Evolutionary conservation across 1,139 yeast species (phyloP).

Genomic region (Suzukiozyma palmioleophila): DNA sequence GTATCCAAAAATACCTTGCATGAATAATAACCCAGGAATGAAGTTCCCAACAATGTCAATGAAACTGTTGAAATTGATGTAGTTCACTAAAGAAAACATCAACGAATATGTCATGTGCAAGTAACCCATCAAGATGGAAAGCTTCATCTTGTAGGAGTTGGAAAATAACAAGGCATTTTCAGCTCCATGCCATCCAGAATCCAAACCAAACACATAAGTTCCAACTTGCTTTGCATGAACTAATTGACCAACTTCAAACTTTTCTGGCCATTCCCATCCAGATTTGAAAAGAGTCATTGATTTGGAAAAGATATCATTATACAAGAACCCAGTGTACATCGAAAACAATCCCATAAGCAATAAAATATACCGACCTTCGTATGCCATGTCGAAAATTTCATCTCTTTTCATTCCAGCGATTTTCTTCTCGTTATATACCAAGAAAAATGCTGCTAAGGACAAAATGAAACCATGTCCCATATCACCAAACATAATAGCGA

Average conservation of each 20-base stretch:
- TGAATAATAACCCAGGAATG: constrained; percentile 71
- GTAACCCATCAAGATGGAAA: constrained; percentile 77
- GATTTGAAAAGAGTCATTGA: constrained; percentile 69
- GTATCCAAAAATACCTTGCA: constrained; percentile 83
- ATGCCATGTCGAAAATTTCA: constrained; percentile 82
- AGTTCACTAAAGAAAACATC: constrained; percentile 64
- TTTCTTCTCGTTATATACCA: constrained; percentile 59
- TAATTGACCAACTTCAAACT: constrained; percentile 54
- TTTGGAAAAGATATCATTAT: constrained; percentile 73
- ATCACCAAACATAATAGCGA: constrained; percentile 87
- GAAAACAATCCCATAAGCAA: constrained; percentile 74
- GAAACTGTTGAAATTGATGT: constrained; percentile 49
- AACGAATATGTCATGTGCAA: constrained; percentile 74
- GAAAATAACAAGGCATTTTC: constrained; percentile 71
- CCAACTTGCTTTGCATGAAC: constrained; percentile 54
- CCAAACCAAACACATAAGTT: constrained; percentile 64
- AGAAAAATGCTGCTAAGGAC: constrained; percentile 51
- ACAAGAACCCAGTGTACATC: constrained; percentile 72
- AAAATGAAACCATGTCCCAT: constrained; percentile 74
- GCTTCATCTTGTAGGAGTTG: constrained; percentile 78
- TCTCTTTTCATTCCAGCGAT: constrained; percentile 62
- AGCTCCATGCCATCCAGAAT: constrained; percentile 79
- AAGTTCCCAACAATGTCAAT: constrained; percentile 75
- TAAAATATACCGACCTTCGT: constrained; percentile 67
- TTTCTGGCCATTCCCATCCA: constrained; percentile 73